Conservation (phyloP, 2,329 filamentous ascomycete species). For the Ciborinia camelliae region DNA sequence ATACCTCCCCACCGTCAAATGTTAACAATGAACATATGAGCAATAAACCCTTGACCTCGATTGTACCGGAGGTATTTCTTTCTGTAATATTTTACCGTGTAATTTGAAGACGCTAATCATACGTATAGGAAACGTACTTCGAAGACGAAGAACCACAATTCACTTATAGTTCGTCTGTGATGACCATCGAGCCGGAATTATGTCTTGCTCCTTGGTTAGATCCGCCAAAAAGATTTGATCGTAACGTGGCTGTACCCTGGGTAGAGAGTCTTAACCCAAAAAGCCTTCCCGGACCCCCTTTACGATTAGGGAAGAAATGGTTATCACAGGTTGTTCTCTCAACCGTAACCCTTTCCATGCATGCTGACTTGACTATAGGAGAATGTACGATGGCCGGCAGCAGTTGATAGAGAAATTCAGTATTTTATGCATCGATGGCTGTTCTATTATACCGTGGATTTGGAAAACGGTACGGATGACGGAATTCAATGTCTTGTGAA, state of each 20-base stretch:
- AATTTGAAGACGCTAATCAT: background rate
- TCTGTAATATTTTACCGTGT: background rate
- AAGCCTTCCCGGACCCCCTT: slow-evolving; percentile 1
- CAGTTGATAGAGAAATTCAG: slow-evolving; percentile 13
- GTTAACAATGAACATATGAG: background rate
- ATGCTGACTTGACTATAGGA: slow-evolving; percentile 8
- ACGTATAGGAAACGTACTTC: background rate
- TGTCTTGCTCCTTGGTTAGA: slow-evolving; percentile 16
- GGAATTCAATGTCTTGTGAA: slow-evolving; percentile 11
- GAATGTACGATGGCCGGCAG: slow-evolving; percentile 10
- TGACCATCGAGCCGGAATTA: slow-evolving; percentile 13
- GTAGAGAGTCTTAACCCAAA: slow-evolving; percentile 10
- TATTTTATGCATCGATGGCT: slow-evolving; percentile 18
- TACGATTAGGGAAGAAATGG: slow-evolving; percentile 10
- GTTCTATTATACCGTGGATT: slow-evolving; percentile 8
- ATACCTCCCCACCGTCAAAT: slow-evolving; percentile 1
- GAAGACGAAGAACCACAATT: slow-evolving; percentile 10
- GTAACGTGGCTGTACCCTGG: slow-evolving; percentile 13
- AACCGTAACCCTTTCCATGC: background rate
- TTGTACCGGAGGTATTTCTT: slow-evolving; percentile 3
- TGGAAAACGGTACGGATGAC: slow-evolving; percentile 14
- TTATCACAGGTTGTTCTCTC: slow-evolving; percentile 16
- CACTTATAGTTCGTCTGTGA: slow-evolving; percentile 12
- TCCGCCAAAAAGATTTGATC: slow-evolving; percentile 18
- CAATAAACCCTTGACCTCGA: background rate